phyloP scores from a whole-genome alignment of 169 alveolate species.

The Perkinsus marinus region DNA sequence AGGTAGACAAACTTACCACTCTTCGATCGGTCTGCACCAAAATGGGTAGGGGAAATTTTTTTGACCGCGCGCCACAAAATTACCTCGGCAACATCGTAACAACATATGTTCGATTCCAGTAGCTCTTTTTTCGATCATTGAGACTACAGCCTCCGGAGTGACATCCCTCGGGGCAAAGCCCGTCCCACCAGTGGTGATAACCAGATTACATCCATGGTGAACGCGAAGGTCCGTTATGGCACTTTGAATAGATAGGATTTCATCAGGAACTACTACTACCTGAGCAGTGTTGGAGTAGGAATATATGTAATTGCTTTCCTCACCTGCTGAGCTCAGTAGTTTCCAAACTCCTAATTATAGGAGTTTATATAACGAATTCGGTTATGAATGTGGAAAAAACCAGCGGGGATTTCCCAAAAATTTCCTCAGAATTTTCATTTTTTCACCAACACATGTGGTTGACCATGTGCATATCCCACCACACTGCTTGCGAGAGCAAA shows the following conservation, averaged over 20 bases:
- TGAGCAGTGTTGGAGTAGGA: too few species aligned
- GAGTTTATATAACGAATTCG: too few species aligned
- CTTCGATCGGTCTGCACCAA: background rate
- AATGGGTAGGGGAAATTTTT: too few species aligned
- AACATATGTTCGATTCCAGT: background rate
- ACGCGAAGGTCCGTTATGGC: background rate
- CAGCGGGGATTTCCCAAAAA: too few species aligned
- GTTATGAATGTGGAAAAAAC: too few species aligned
- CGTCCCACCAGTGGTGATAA: slow-evolving; percentile 41
- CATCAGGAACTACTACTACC: slow-evolving; percentile 19
- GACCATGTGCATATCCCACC: too few species aligned
- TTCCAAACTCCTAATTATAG: too few species aligned
- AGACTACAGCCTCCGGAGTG: slow-evolving; percentile 41
- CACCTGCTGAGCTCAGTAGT: too few species aligned
- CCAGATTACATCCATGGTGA: background rate
- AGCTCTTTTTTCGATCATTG: slow-evolving; percentile 30
- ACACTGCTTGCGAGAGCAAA: too few species aligned
- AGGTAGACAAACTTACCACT: background rate
- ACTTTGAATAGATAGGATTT: slow-evolving; percentile 2
- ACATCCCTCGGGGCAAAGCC: slow-evolving; percentile 34
- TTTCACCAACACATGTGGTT: too few species aligned
- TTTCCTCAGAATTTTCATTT: too few species aligned
- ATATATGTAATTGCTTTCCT: too few species aligned
- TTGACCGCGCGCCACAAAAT: background rate
- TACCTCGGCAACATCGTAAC: background rate